Evolutionary conservation across 2,329 filamentous ascomycete genomes (phyloP), one percentile per base, ranked within the genome.

Genomic region (Cladosporium velox): DNA sequence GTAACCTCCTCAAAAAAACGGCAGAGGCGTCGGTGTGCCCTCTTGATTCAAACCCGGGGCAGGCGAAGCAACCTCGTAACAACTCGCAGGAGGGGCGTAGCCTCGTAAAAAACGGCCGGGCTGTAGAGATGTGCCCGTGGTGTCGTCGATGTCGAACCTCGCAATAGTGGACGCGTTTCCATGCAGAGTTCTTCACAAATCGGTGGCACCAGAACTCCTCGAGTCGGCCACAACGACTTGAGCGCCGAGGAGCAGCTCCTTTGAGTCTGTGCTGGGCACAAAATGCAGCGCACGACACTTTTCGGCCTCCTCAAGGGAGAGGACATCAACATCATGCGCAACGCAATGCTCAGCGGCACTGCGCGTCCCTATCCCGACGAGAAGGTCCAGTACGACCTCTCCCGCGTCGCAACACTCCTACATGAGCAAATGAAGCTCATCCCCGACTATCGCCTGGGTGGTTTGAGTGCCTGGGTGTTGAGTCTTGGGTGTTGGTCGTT

Each of bases 371-470:
- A 55, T 14, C 21, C 64, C 10, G 49, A 32, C 18, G 14, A 10
- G 41, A 52, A 65, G 26, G 55, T 65, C 12, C 41, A 54, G 26
- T 26, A 38, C 12, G 55, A 35, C 10, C 58, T 60, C 24, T 60
- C 49, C 8, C 12, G 5, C 5, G 64, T 54, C 24, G 57, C 55
- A 12, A 44, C 12, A 12, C 28, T 28, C 7, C 34, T 65, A 1
- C 18, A 60, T 28, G 58, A 60, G 24, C 64, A 65, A 18, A 30
- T 54, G 47, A 59, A 59, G 55, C 38, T 65, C 26, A 60, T 6
- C 4, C 32, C 55, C 0, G 55, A 65, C 18, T 54, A 60, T 21
- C 57, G 32, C 14, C 24, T 24, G 24, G 24, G 24, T 24, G 24
- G 11, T 12, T 4, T 3, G 6, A 30, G 7, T 30, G 28, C 28